These are phyloP conservation scores for Fusarium sp. DNA, from an alignment of 2,329 filamentous ascomycete genomes.

Conservation along the genomic window DNA sequence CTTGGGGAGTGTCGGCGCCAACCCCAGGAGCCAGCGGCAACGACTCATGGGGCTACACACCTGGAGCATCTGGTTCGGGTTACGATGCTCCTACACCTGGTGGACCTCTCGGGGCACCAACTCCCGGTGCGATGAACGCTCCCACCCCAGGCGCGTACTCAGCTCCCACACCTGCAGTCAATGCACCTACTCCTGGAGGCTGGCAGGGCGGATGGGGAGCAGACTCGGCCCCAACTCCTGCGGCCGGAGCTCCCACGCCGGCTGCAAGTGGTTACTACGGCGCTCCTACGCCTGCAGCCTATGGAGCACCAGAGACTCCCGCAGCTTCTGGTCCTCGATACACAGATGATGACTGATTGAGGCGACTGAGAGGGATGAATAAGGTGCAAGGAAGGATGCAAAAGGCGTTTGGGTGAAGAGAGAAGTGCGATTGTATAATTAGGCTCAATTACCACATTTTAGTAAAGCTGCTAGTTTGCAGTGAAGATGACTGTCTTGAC, in stretches of 20 bases:
- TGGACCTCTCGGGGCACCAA: constrained; percentile 69
- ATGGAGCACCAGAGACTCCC: constrained; percentile 69
- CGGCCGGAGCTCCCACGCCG: constrained; percentile 75
- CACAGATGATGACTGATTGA: constrained; percentile 61
- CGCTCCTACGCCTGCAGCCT: constrained; percentile 75
- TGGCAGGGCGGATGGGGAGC: constrained; percentile 71
- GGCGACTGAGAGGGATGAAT: neutral
- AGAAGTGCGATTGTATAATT: constrained; percentile 35
- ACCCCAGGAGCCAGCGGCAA: constrained; percentile 69
- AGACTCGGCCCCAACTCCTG: constrained; percentile 76
- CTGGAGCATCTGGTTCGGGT: constrained; percentile 57
- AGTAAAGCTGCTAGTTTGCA: constrained; percentile 1
- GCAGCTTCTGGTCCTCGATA: constrained; percentile 69
- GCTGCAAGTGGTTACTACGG: constrained; percentile 71
- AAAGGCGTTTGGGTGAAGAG: constrained; percentile 37
- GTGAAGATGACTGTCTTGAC: neutral
- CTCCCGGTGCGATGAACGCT: constrained; percentile 72
- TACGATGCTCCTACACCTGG: constrained; percentile 81
- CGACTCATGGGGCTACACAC: constrained; percentile 72
- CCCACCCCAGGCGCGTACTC: constrained; percentile 78
- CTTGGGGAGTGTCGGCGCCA: constrained; percentile 72
- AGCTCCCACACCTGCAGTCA: constrained; percentile 73
- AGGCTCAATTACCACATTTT: constrained; percentile 10
- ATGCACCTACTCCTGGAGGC: constrained; percentile 77
- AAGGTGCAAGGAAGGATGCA: constrained; percentile 18